Percentiles rank a stretch among this genome's conserved stretches.
phyloP scores from a whole-genome alignment of 176 grass and related monocot species.

The Oryza glumipatula region DNA sequence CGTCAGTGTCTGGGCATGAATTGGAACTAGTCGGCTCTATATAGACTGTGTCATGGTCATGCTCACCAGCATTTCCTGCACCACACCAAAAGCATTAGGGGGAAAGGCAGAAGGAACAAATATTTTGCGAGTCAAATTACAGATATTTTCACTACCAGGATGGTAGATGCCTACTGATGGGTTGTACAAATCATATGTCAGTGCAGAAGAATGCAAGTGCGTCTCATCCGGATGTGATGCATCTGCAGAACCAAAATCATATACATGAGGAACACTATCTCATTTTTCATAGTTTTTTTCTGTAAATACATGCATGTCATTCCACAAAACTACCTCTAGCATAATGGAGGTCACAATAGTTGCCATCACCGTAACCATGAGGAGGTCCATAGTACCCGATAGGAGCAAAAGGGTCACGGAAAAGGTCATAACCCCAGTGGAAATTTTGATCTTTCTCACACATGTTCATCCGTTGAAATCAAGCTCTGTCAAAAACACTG shows the following conservation, averaged over 20 bases:
- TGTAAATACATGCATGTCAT: conserved; percentile 17
- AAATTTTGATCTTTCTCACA: conserved; percentile 72
- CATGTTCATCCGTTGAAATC: conserved; percentile 63
- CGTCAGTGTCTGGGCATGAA: conserved; percentile 55
- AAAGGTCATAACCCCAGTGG: conserved; percentile 75
- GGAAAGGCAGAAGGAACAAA: not conserved
- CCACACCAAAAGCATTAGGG: conserved; percentile 10
- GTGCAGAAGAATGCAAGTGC: conserved; percentile 61
- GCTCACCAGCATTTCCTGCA: conserved; percentile 53
- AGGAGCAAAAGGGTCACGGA: conserved; percentile 64
- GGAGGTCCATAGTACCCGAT: conserved; percentile 56
- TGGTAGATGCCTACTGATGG: conserved; percentile 78
- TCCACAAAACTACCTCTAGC: conserved; percentile 57
- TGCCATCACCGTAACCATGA: conserved; percentile 52
- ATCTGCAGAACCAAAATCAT: conserved; percentile 58
- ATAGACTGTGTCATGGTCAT: conserved; percentile 58
- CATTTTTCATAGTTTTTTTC: conserved; percentile 9
- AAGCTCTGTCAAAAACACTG: conserved; percentile 35
- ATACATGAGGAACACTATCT: conserved; percentile 33
- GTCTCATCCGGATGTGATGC: conserved; percentile 71
- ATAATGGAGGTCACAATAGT: conserved; percentile 64
- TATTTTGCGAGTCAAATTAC: conserved; percentile 3
- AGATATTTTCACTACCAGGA: conserved; percentile 63
- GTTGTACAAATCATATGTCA: conserved; percentile 61
- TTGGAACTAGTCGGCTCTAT: conserved; percentile 61